These are phyloP conservation scores for Luffa acutangula DNA, from an alignment of 306 rosid genomes.

Conservation along the genomic window DNA sequence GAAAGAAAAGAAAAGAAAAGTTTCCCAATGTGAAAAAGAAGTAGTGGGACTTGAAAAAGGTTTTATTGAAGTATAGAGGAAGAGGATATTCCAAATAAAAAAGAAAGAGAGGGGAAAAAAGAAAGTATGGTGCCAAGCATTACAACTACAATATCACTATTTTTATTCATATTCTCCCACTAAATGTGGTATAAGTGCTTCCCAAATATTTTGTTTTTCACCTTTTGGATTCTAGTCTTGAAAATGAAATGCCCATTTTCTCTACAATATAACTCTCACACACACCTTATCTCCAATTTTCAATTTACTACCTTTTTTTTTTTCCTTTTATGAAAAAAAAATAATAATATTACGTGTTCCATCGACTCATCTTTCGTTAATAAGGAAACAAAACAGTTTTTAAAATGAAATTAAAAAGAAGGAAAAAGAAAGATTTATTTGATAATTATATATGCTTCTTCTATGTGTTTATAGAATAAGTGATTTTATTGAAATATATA, in stretches of 20 bases:
- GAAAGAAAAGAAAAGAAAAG: not conserved
- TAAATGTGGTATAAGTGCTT: constrained; percentile 11
- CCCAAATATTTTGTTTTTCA: not conserved
- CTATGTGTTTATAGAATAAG: no score
- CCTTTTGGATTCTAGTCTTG: not conserved
- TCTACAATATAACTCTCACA: not conserved
- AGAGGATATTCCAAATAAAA: constrained; percentile 2
- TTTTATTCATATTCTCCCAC: constrained; percentile 14
- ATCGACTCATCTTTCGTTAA: not conserved
- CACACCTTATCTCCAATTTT: not conserved
- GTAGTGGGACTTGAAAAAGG: not conserved
- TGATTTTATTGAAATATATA: no score
- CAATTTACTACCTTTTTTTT: not conserved
- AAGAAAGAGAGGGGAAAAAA: not conserved
- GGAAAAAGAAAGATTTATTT: no score
- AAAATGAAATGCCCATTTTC: not conserved
- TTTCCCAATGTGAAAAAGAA: not conserved
- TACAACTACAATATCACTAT: not conserved
- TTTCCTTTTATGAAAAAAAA: not conserved
- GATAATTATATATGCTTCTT: no score
- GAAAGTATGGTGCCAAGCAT: constrained; percentile 1
- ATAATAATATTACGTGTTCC: not conserved
- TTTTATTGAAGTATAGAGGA: not conserved
- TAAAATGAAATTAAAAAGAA: no score
- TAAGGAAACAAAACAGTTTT: no score